Conservation (phyloP, 23 red algal genomes). For the Gracilariopsis chorda region DNA sequence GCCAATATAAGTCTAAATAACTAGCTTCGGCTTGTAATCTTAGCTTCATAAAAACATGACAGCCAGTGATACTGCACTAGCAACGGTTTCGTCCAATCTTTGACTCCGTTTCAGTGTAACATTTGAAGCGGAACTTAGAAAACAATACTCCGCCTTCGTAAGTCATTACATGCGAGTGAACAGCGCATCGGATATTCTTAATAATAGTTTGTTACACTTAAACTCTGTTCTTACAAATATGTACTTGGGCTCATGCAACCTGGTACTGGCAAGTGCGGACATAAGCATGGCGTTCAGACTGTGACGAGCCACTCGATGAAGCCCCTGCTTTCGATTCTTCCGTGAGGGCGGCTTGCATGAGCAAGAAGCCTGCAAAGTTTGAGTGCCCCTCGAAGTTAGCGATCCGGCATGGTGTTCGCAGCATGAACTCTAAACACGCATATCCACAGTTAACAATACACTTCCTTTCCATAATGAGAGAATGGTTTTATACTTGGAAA, state of each 20-base stretch:
- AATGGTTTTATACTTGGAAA: too few relatives aligned
- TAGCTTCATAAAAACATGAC: not conserved
- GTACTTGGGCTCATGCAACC: not conserved
- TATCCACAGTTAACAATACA: too few relatives aligned
- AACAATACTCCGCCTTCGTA: not conserved
- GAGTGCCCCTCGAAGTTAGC: too few relatives aligned
- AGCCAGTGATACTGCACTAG: not conserved
- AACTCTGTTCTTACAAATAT: not conserved
- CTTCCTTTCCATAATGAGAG: too few relatives aligned
- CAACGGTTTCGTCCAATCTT: not conserved
- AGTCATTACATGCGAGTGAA: not conserved
- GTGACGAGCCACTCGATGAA: not conserved
- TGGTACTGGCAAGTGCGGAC: not conserved
- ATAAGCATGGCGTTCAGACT: not conserved
- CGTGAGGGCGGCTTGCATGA: too few relatives aligned
- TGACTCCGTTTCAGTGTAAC: not conserved
- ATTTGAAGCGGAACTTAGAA: not conserved
- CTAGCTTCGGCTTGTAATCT: not conserved
- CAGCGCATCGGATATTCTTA: not conserved
- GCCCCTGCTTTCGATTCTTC: too few relatives aligned
- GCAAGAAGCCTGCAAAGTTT: too few relatives aligned
- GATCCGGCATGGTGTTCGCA: too few relatives aligned
- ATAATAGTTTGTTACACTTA: not conserved
- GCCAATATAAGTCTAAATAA: slow-evolving; percentile 13
- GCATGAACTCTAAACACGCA: too few relatives aligned